These are phyloP conservation scores for Senecio squalidus DNA, from an alignment of 140 eudicot genomes.

Conservation along the genomic window DNA sequence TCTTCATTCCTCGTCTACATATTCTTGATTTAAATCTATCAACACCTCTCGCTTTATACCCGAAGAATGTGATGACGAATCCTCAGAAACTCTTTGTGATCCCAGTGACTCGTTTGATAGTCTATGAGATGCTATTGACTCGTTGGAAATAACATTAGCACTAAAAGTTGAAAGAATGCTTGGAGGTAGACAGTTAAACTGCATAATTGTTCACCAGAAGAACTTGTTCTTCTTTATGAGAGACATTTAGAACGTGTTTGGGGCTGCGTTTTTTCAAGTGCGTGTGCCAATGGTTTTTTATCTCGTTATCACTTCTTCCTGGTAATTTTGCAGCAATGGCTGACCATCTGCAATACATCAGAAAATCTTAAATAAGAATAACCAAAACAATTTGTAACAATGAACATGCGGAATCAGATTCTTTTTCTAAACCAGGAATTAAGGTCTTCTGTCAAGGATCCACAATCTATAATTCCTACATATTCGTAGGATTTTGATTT, in stretches of 20 bases:
- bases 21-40: constrained; percentile 33
- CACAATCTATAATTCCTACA: no score
- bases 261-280: constrained; percentile 34
- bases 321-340: constrained; percentile 46
- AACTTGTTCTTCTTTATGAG: constrained; percentile 17
- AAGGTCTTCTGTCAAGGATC: no score
- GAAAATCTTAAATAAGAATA: background rate
- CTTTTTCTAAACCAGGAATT: no score
- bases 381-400: background rate
- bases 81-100: constrained; percentile 20
- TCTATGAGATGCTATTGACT: constrained; percentile 21
- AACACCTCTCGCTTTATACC: constrained; percentile 11
- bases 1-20: constrained; percentile 29
- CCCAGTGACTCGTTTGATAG: constrained; percentile 13
- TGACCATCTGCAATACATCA: constrained; percentile 41
- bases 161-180: constrained; percentile 12
- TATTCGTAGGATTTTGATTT: no score
- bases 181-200: constrained; percentile 16
- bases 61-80: constrained; percentile 24
- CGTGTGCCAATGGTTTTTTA: constrained; percentile 52
- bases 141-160: constrained; percentile 19
- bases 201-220: constrained; percentile 22
- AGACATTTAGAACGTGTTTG: constrained; percentile 1
- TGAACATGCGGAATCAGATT: no score
- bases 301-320: constrained; percentile 57